These are phyloP conservation scores for Curvularia verruculosa DNA, from an alignment of 2,329 filamentous ascomycete genomes.

Conservation along the genomic window DNA sequence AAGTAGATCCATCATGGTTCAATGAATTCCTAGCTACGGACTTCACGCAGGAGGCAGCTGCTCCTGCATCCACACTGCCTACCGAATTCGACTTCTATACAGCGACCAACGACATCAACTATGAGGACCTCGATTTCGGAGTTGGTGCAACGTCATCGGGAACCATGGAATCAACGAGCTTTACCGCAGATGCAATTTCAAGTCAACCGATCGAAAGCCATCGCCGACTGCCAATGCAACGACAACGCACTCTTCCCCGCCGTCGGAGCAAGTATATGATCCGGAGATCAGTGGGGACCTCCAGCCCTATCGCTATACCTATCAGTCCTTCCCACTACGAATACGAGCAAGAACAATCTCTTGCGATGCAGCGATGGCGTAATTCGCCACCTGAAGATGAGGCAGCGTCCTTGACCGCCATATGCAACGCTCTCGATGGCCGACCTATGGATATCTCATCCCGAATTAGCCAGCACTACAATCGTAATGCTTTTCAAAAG, in stretches of 20 bases:
- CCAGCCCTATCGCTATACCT: slow-evolving; percentile 19
- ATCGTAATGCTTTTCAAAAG: slow-evolving; percentile 33
- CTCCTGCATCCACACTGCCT: neutral
- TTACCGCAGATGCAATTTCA: neutral
- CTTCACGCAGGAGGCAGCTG: neutral
- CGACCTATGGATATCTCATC: slow-evolving; percentile 11
- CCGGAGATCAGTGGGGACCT: slow-evolving; percentile 12
- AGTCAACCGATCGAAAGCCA: neutral
- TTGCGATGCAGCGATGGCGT: slow-evolving; percentile 67
- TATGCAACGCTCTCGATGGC: slow-evolving; percentile 61
- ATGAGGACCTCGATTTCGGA: neutral
- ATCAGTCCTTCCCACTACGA: neutral
- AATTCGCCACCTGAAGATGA: slow-evolving; percentile 70
- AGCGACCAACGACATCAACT: neutral
- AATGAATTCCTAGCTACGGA: slow-evolving; percentile 8
- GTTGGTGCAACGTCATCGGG: neutral
- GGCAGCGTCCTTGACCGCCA: slow-evolving; percentile 66
- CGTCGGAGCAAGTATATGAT: slow-evolving; percentile 26
- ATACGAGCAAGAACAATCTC: slow-evolving; percentile 18
- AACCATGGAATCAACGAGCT: neutral
- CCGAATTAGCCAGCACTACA: slow-evolving; percentile 31
- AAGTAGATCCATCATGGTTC: slow-evolving; percentile 10
- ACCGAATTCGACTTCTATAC: slow-evolving; percentile 4
- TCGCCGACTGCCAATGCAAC: slow-evolving; percentile 3
- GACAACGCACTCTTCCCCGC: slow-evolving; percentile 23